A percentile compares a stretch with the other conserved stretches of the same genome.
Evolutionary conservation across 2,329 filamentous ascomycete species (phyloP).

Genomic region (Hysterium pulicare): DNA sequence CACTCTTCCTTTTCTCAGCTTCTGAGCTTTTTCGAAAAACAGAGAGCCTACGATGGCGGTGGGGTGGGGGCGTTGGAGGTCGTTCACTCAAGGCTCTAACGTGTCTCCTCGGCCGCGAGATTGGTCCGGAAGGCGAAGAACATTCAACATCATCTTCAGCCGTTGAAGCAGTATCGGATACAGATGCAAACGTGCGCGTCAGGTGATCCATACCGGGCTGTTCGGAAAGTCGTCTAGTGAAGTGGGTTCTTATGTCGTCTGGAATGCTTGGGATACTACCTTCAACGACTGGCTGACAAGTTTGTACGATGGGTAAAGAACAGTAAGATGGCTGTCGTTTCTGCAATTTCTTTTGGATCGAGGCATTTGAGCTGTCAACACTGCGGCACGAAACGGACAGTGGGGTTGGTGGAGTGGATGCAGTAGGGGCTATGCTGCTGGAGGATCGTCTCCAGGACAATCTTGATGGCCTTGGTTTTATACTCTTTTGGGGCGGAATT

Average conservation of each 20-base stretch:
- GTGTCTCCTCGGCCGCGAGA: constrained; percentile 11
- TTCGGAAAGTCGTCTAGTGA: constrained; percentile 32
- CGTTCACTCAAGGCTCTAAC: constrained; percentile 20
- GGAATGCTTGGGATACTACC: constrained; percentile 33
- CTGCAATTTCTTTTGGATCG: constrained; percentile 25
- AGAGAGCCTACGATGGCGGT: constrained; percentile 22
- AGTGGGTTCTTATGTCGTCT: constrained; percentile 31
- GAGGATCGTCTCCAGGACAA: constrained; percentile 9
- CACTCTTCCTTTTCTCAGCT: constrained; percentile 18
- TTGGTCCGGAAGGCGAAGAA: constrained; percentile 4
- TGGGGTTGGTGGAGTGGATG: constrained; percentile 17
- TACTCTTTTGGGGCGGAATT: constrained; percentile 9
- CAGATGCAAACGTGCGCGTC: constrained; percentile 32
- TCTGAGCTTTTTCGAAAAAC: constrained; percentile 26
- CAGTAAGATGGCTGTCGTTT: constrained; percentile 27
- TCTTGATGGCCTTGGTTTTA: constrained; percentile 6
- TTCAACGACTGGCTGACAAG: constrained; percentile 26
- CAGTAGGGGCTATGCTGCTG: constrained; percentile 4
- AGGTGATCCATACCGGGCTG: constrained; percentile 36
- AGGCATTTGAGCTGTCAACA: constrained; percentile 15
- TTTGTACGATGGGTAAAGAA: constrained; percentile 28
- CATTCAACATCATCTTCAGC: constrained; percentile 7
- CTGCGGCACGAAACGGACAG: constrained; percentile 20
- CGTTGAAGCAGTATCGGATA: constrained; percentile 18
- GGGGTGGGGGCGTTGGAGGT: constrained; percentile 19